phyloP scores from a whole-genome alignment of 2,329 filamentous ascomycete genomes.

The Arachnomyces sp. region DNA sequence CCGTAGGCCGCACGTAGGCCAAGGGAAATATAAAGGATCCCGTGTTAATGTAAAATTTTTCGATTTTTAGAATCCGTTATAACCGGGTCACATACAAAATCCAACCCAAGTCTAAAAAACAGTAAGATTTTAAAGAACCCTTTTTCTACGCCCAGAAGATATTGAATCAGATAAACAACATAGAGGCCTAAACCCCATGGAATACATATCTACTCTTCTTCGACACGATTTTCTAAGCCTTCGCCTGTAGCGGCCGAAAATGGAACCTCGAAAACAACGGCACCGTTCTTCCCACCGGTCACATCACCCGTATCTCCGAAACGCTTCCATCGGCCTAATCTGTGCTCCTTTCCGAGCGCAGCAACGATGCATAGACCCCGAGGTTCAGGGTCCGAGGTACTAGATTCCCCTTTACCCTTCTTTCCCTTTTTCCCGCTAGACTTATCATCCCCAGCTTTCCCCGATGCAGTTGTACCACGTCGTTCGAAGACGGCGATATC shows the following conservation, averaged over 20 bases:
- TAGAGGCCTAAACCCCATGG: background rate
- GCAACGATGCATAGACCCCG: slow-evolving; percentile 71
- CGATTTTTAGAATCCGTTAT: background rate
- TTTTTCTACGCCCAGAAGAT: background rate
- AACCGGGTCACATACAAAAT: too few species aligned
- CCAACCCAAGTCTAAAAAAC: too few species aligned
- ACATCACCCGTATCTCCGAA: slow-evolving; percentile 26
- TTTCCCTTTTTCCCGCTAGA: slow-evolving; percentile 12
- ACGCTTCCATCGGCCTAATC: slow-evolving; percentile 72
- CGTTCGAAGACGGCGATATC: slow-evolving; percentile 81
- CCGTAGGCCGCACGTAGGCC: too few species aligned
- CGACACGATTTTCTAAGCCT: slow-evolving; percentile 14
- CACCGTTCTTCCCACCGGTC: slow-evolving; percentile 63
- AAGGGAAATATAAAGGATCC: too few species aligned
- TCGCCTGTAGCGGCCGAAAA: slow-evolving; percentile 17
- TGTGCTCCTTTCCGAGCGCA: slow-evolving; percentile 80
- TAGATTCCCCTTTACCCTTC: slow-evolving; percentile 14
- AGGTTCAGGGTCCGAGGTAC: slow-evolving; percentile 34
- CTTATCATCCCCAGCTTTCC: slow-evolving; percentile 18
- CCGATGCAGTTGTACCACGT: slow-evolving; percentile 38
- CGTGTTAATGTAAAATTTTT: background rate
- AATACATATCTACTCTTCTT: background rate
- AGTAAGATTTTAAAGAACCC: background rate
- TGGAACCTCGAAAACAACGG: slow-evolving; percentile 79
- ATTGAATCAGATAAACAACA: background rate